These are phyloP conservation scores for Linnemannia hyalina DNA, from an alignment of 192 early-diverging fungal genomes.

Conservation along the genomic window DNA sequence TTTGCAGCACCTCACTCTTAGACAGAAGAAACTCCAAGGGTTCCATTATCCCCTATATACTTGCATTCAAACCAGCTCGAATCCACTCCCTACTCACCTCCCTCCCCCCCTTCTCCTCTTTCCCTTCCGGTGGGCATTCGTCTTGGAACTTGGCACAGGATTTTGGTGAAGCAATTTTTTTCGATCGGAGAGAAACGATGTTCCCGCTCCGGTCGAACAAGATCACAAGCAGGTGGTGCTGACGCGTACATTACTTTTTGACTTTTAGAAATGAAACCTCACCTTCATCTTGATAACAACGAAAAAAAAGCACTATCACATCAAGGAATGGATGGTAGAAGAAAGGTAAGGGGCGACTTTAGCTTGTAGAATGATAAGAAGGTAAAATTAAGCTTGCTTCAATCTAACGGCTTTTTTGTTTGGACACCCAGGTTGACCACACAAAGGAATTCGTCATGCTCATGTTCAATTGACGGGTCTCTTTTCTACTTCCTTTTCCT, in stretches of 20 bases:
- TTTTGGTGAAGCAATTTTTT: not conserved
- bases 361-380: not conserved
- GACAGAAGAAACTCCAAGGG: not conserved
- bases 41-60: not conserved
- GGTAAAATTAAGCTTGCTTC: not conserved
- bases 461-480: too few relatives aligned
- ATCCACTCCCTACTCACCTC: not conserved
- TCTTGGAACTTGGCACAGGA: not conserved
- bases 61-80: not conserved
- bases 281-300: too few relatives aligned
- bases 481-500: not conserved
- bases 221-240: not conserved
- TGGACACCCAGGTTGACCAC: not conserved
- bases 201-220: not conserved
- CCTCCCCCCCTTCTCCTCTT: not conserved
- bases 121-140: not conserved
- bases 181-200: not conserved
- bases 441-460: slow-evolving; percentile 2
- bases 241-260: not conserved
- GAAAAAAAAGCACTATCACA: not conserved
- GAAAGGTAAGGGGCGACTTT: not conserved
- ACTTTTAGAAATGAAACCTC: not conserved
- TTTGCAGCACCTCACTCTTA: not conserved
- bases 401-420: not conserved
- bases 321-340: not conserved